phyloP scores from a whole-genome alignment of 164 flowering plant species.

The Dillenia suffruticosa region DNA sequence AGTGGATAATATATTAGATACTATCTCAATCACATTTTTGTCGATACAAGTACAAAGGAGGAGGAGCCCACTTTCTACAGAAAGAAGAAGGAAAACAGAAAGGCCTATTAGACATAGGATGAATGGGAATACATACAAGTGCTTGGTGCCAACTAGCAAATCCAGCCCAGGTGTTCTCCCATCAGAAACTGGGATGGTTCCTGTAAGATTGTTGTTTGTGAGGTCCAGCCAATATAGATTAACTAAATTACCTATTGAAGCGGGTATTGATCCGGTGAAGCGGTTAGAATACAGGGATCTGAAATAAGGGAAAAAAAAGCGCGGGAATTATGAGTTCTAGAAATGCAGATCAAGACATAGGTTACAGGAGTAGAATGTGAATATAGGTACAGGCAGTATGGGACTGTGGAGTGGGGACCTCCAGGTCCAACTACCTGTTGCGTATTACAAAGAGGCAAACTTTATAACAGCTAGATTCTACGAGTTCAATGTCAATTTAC shows the following conservation, averaged over 20 bases:
- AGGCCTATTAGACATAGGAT: not conserved
- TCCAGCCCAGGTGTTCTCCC: slow-evolving; percentile 24
- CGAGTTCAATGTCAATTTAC: not conserved
- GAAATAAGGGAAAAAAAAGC: not conserved
- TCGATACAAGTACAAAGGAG: too few species aligned
- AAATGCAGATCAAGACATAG: too few species aligned
- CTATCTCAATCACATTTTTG: too few species aligned
- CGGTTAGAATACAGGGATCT: slow-evolving; percentile 23
- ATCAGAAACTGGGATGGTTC: slow-evolving; percentile 23
- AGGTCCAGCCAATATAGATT: slow-evolving; percentile 25
- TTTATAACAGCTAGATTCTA: not conserved
- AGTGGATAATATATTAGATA: not conserved
- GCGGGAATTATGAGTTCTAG: too few species aligned
- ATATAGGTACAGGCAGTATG: too few species aligned
- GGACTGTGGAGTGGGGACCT: too few species aligned
- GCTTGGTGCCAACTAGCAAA: slow-evolving; percentile 19
- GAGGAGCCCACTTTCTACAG: too few species aligned
- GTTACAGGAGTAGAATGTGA: too few species aligned
- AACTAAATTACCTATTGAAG: slow-evolving; percentile 22
- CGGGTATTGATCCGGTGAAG: slow-evolving; percentile 24
- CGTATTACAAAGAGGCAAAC: not conserved
- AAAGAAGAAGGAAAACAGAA: not conserved
- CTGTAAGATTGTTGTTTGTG: slow-evolving; percentile 24
- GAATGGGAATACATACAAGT: slow-evolving; percentile 26
- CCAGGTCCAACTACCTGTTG: too few species aligned